Conservation (phyloP, 352 stramenopile species). For the Phytophthora brassicae region DNA sequence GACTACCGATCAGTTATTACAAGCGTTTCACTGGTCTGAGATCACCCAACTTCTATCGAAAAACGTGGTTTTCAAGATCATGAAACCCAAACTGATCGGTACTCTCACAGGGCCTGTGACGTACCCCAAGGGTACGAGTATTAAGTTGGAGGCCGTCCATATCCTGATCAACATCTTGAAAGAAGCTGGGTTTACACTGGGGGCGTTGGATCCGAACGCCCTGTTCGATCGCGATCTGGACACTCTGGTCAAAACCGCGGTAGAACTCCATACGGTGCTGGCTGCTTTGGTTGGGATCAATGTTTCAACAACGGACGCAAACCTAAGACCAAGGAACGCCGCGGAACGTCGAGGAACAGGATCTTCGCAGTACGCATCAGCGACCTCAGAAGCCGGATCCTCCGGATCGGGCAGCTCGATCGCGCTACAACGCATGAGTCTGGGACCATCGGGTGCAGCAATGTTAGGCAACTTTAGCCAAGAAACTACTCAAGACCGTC, state of each 20-base stretch:
- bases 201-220: background rate
- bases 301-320: too few species aligned
- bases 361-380: too few species aligned
- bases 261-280: background rate
- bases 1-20: too few species aligned
- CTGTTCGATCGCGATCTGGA: background rate
- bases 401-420: background rate
- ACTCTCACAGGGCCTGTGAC: background rate
- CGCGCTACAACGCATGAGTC: background rate
- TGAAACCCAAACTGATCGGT: background rate
- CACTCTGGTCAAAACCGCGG: background rate
- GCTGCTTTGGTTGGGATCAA: background rate
- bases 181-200: background rate
- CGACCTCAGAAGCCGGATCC: too few species aligned
- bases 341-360: too few species aligned
- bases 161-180: background rate
- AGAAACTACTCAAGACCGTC: background rate
- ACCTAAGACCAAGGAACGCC: too few species aligned
- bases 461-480: background rate
- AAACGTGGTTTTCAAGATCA: background rate
- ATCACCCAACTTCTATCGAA: background rate
- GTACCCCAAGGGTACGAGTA: background rate
- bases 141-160: background rate
- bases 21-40: too few species aligned
- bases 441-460: background rate